Conservation (phyloP, 2,329 filamentous ascomycete genomes). For the Ascochyta rabiei region DNA sequence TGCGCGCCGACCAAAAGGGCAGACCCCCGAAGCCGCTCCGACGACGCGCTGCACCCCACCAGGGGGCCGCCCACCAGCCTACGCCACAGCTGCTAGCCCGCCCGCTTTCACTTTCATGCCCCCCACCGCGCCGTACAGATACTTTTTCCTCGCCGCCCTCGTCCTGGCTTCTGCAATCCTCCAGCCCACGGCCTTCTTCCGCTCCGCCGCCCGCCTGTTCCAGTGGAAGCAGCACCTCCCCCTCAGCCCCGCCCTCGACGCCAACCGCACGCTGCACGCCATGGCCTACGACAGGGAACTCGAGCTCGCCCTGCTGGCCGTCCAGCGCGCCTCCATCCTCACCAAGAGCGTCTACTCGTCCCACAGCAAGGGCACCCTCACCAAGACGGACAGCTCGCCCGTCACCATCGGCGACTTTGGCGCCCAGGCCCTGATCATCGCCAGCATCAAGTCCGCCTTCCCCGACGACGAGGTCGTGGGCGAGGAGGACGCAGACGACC, state of each 20-base stretch:
- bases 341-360: conserved; percentile 82
- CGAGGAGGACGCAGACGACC: conserved; percentile 86
- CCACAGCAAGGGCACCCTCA: conserved; percentile 91
- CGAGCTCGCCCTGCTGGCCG: conserved; percentile 82
- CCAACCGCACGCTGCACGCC: conserved; percentile 31
- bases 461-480: conserved; percentile 89
- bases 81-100: neutral
- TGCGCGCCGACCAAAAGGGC: conserved; percentile 13
- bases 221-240: conserved; percentile 41
- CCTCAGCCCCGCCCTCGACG: conserved; percentile 26
- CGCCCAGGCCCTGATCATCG: conserved; percentile 94
- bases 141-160: conserved; percentile 39
- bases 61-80: conserved; percentile 17
- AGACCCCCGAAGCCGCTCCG: conserved; percentile 24
- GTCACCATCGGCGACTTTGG: conserved; percentile 98
- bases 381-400: conserved; percentile 93
- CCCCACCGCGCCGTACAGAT: conserved; percentile 34
- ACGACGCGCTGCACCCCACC: conserved; percentile 21
- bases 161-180: conserved; percentile 43
- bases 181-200: conserved; percentile 34
- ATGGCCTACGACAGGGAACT: conserved; percentile 76
- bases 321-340: conserved; percentile 79
- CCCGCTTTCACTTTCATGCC: conserved; percentile 26
- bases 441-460: conserved; percentile 87
- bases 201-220: conserved; percentile 36